phyloP scores from a whole-genome alignment of 345 rosid genomes.

The Populus euphratica region DNA sequence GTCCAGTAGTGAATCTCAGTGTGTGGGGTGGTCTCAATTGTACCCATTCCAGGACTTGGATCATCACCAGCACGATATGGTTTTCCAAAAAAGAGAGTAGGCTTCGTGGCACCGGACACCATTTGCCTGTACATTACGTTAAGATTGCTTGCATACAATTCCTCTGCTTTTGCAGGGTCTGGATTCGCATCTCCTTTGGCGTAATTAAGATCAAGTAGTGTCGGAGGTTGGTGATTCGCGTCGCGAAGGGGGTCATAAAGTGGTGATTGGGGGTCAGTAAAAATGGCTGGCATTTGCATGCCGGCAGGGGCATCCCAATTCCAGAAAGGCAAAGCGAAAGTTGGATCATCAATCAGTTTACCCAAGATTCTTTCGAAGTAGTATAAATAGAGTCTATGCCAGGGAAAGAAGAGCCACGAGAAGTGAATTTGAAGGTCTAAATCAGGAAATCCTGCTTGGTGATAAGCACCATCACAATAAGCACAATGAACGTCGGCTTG shows the following conservation, averaged over 20 bases:
- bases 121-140: slow-evolving; percentile 58
- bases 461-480: too few species aligned
- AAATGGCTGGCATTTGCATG: slow-evolving; percentile 52
- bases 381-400: too few species aligned
- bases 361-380: too few species aligned
- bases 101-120: slow-evolving; percentile 42
- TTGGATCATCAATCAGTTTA: slow-evolving; percentile 3
- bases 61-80: too few species aligned
- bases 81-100: too few species aligned
- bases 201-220: slow-evolving; percentile 43
- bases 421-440: too few species aligned
- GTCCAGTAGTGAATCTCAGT: slow-evolving; percentile 29
- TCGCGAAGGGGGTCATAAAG: slow-evolving; percentile 39
- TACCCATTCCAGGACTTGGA: too few species aligned
- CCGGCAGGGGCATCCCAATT: slow-evolving; percentile 61
- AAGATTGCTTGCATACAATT: slow-evolving; percentile 33
- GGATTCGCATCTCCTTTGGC: slow-evolving; percentile 17
- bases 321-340: slow-evolving; percentile 58
- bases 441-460: too few species aligned
- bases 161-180: slow-evolving; percentile 13
- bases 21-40: too few species aligned
- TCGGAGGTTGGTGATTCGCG: slow-evolving; percentile 37
- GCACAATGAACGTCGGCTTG: too few species aligned
- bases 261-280: slow-evolving; percentile 36
- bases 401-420: too few species aligned